Conservation (phyloP, 1,284 basidiomycete species). For the Cryptococcus sp. region DNA sequence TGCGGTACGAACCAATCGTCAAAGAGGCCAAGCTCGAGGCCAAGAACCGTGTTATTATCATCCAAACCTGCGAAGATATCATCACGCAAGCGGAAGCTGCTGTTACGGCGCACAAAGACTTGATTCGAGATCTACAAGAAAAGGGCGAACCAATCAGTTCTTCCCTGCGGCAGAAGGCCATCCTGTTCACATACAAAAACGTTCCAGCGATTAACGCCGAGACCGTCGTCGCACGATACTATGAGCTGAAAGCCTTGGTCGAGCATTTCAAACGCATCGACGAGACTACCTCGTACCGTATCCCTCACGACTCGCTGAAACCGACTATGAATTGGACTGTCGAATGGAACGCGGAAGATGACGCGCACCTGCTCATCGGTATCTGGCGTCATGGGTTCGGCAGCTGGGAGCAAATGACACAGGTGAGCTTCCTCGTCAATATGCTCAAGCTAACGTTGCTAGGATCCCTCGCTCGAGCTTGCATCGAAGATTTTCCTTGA, state of each 20-base stretch:
- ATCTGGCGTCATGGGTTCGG: conserved; percentile 94
- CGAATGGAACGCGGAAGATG: conserved; percentile 89
- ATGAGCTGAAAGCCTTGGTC: conserved; percentile 86
- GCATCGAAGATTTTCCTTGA: conserved; percentile 96
- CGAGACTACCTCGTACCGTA: conserved; percentile 76
- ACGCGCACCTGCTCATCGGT: conserved; percentile 90
- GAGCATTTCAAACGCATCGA: conserved; percentile 68
- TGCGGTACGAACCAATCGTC: conserved; percentile 91
- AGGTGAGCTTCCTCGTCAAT: conserved; percentile 19
- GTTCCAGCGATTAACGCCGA: conserved; percentile 97
- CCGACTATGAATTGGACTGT: conserved; percentile 95
- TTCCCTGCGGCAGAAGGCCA: conserved; percentile 68
- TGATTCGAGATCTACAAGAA: conserved; percentile 72
- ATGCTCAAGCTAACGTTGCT: conserved; percentile 11
- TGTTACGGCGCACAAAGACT: conserved; percentile 78
- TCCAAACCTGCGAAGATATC: conserved; percentile 90
- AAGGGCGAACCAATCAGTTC: conserved; percentile 72
- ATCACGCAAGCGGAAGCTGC: conserved; percentile 82
- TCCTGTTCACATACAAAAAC: conserved; percentile 84
- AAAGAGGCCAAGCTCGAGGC: conserved; percentile 87
- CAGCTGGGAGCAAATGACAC: conserved; percentile 86
- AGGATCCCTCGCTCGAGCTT: conserved; percentile 79
- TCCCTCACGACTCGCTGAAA: conserved; percentile 90
- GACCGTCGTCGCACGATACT: conserved; percentile 86
- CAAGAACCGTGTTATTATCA: conserved; percentile 92